Evolutionary conservation across 1,284 basidiomycete species (phyloP), one percentile per base, ranked within the genome.

Genomic region (Malassezia furfur): DNA sequence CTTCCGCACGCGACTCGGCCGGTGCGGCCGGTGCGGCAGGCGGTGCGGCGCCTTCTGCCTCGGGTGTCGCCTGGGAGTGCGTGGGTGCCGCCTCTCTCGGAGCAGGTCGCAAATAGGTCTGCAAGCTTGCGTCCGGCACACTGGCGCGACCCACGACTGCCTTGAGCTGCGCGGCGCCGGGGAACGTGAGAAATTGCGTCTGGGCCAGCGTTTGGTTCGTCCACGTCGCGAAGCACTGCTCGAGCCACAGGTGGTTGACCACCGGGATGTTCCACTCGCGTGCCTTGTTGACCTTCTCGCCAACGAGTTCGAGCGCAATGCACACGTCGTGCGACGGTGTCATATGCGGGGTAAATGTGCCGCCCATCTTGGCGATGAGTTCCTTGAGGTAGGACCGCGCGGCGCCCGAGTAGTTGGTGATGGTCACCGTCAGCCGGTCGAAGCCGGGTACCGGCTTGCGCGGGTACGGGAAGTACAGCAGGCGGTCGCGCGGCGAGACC

Each of bases 161-260:
- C 3, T 19, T 19, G 17, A 57, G 40, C 25, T 48, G 37, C 9
- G 45, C 45, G 15, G 50, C 50, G 19, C 55, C 55, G 12, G 55
- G 55, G 19, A 57, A 57, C 11, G 55, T 48, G 31, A 57, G 52
- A 40, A 52, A 57, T 15, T 45, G 43, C 22, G 41, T 46, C 50
- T 57, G 55, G 21, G 50, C 55, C 28, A 57, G 36, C 32, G 40
- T 47, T 9, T 57, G 55, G 19, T 52, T 57, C 25, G 44, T 57
- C 55, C 55, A 57, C 14, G 55, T 57, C n/a, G 55, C 55, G 40
- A 89, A 87, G 72, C 86, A 91, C 60, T 88, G 86, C 70, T 91
- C 89, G 6, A 93, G 79, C 86, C 88, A 93, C 0, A 81, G 79
- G 66, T 93, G 90, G 63, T 90, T 91, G 12, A 91, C 85, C 54